A percentile compares a stretch with the other conserved stretches of the same genome.
phyloP scores from a whole-genome alignment of 257 asterid genomes.

The Handroanthus guayacan region DNA sequence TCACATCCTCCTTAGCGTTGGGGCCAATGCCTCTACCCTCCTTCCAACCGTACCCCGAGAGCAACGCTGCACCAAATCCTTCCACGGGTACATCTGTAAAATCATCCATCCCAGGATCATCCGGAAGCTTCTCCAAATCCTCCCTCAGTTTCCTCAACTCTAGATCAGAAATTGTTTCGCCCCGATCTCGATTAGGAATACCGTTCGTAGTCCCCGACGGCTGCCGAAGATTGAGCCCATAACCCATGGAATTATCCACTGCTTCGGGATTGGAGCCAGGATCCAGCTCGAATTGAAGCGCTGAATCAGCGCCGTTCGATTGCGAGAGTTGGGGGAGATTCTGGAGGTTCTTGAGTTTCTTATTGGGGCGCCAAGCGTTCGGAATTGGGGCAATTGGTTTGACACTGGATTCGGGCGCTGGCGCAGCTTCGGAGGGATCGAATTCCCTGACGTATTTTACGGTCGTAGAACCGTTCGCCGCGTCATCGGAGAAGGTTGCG shows the following conservation, averaged over 20 bases:
- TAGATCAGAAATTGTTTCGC: constrained; percentile 47
- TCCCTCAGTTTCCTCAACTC: constrained; percentile 61
- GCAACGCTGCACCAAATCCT: constrained; percentile 68
- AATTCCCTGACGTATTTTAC: constrained; percentile 65
- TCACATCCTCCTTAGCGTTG: constrained; percentile 71
- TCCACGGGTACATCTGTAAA: constrained; percentile 79
- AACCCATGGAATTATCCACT: constrained; percentile 48
- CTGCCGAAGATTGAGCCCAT: constrained; percentile 74
- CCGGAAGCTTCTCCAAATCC: constrained; percentile 69
- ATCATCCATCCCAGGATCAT: constrained; percentile 60
- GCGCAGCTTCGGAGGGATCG: constrained; percentile 54
- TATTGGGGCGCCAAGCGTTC: constrained; percentile 64
- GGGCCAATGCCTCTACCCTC: constrained; percentile 87
- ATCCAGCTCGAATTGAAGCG: constrained; percentile 69
- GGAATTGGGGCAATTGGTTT: constrained; percentile 66
- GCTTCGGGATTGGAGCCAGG: constrained; percentile 48
- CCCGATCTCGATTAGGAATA: neutral
- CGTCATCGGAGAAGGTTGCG: constrained; percentile 33
- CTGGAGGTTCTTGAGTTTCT: constrained; percentile 66
- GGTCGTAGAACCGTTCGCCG: constrained; percentile 33
- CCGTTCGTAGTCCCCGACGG: constrained; percentile 23
- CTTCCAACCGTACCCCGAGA: constrained; percentile 83
- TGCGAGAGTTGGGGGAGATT: constrained; percentile 55
- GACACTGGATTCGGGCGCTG: constrained; percentile 36
- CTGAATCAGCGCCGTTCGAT: constrained; percentile 41